A percentile compares a stretch with the other conserved stretches of the same genome.
These are phyloP conservation scores for Fusarium cicatricum DNA, from an alignment of 2,329 filamentous ascomycete species.

Conservation along the genomic window DNA sequence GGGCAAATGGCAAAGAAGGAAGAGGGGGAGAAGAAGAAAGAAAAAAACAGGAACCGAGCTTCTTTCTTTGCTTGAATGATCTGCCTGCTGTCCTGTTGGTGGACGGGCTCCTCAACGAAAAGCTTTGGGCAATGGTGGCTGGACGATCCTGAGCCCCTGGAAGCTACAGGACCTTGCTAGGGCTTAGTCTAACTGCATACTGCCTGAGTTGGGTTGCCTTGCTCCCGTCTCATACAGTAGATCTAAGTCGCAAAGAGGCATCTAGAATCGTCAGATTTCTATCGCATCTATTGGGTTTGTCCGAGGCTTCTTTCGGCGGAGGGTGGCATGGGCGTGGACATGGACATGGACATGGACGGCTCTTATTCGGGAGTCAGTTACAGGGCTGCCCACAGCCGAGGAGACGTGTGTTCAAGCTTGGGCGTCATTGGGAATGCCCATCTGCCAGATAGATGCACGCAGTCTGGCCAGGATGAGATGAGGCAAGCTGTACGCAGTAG, in stretches of 20 bases:
- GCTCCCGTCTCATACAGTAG: too few relatives aligned
- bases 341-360: too few relatives aligned
- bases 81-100: neutral
- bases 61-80: constrained; percentile 1
- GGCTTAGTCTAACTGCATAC: constrained; percentile 1
- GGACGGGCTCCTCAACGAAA: constrained; percentile 26
- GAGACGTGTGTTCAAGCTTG: too few relatives aligned
- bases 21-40: constrained; percentile 19
- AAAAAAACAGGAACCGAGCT: neutral
- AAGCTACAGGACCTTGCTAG: constrained; percentile 14
- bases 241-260: too few relatives aligned
- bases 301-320: constrained; percentile 4
- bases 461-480: too few relatives aligned
- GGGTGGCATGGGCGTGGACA: constrained; percentile 4
- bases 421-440: too few relatives aligned
- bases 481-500: too few relatives aligned
- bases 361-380: neutral
- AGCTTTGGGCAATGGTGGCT: constrained; percentile 28
- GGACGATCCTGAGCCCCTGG: constrained; percentile 18
- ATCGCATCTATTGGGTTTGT: neutral
- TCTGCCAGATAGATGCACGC: too few relatives aligned
- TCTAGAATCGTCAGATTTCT: constrained; percentile 19
- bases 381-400: too few relatives aligned
- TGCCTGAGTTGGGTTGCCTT: too few relatives aligned
- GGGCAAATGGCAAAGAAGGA: too few relatives aligned